Percentiles rank a stretch among this genome's conserved stretches.
Conservation (phyloP, 352 stramenopile genomes). For the Thalassiosira livingstoniorum region DNA sequence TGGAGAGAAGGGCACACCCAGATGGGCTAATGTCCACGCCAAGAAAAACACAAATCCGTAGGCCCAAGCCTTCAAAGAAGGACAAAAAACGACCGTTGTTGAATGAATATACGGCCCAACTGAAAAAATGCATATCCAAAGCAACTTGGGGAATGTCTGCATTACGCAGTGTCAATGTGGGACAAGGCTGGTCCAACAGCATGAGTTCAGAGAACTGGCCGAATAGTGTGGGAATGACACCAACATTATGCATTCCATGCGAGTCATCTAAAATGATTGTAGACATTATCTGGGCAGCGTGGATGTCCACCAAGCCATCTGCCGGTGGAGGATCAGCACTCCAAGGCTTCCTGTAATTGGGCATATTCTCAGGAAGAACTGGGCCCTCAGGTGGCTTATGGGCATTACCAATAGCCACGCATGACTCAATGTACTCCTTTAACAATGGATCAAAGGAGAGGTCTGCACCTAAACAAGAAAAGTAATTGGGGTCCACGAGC, state of each 20-base stretch:
- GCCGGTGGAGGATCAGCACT: no score
- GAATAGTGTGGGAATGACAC: no score
- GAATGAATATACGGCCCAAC: conserved; percentile 21
- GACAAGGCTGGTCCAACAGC: no score
- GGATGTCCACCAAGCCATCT: no score
- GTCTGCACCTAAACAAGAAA: conserved; percentile 9
- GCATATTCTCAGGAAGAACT: conserved; percentile 5
- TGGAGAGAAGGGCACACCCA: conserved; percentile 9
- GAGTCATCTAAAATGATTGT: no score
- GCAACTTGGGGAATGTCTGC: background rate
- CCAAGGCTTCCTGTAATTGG: background rate
- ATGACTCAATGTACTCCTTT: background rate
- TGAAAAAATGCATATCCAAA: background rate
- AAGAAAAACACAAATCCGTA: conserved; percentile 5
- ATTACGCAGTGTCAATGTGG: no score
- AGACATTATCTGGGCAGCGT: no score
- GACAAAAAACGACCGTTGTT: conserved; percentile 10
- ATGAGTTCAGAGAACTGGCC: no score
- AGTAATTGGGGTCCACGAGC: conserved; percentile 33
- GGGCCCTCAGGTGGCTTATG: background rate
- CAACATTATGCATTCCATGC: no score
- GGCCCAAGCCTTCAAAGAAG: background rate
- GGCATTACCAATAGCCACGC: background rate
- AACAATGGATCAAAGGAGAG: conserved; percentile 14
- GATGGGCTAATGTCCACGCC: background rate